Evolutionary conservation across 2,329 filamentous ascomycete genomes (phyloP).

Genomic region (Tolypocladium ophioglossoides): DNA sequence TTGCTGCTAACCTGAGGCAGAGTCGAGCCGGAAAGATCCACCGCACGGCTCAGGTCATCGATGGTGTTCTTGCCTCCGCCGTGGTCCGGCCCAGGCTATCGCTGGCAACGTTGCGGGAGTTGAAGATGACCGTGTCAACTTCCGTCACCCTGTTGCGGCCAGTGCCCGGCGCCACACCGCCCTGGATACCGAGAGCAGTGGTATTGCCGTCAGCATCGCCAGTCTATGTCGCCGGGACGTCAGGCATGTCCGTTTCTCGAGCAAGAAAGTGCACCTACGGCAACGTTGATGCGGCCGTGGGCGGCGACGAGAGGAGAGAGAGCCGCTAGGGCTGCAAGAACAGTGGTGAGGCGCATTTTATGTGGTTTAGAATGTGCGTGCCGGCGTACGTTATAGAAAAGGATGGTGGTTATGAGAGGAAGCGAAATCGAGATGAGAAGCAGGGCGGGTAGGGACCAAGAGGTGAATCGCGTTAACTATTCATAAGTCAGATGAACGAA

Average conservation of each 20-base stretch:
- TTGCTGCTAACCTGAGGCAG: conserved; percentile 27
- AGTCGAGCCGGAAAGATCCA: conserved; percentile 23
- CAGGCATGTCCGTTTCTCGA: neutral
- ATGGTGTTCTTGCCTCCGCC: conserved; percentile 24
- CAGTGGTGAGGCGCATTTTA: neutral
- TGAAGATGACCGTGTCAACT: conserved; percentile 34
- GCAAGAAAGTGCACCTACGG: conserved; percentile 1
- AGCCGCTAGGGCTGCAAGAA: neutral
- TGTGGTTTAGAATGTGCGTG: neutral
- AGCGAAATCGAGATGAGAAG: neutral
- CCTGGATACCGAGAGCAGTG: conserved; percentile 26
- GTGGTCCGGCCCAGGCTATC: conserved; percentile 28
- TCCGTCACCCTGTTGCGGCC: conserved; percentile 30
- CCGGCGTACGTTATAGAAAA: neutral
- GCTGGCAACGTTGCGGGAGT: conserved; percentile 18
- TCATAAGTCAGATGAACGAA: neutral
- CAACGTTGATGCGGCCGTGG: conserved; percentile 16
- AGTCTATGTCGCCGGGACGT: neutral
- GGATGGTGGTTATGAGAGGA: neutral
- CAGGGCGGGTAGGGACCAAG: neutral
- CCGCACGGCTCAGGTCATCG: conserved; percentile 18
- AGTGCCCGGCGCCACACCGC: conserved; percentile 26
- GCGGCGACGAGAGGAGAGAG: conserved; percentile 12
- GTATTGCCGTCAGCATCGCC: conserved; percentile 27
- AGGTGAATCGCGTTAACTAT: neutral